phyloP scores from a whole-genome alignment of 805 yeast species.

The Lipomyces kockii region DNA sequence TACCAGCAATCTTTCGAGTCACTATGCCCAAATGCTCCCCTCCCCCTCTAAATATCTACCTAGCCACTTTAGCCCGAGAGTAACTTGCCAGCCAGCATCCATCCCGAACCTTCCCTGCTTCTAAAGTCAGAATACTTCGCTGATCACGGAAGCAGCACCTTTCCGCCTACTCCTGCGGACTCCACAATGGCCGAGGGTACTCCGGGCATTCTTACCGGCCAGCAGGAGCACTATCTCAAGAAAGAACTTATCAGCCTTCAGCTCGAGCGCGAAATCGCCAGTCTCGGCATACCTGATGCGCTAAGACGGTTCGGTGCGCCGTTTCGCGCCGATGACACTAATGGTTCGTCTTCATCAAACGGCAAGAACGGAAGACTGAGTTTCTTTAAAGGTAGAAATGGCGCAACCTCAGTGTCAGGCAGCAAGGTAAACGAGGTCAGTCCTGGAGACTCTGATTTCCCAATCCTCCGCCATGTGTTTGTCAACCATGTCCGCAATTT shows the following conservation, averaged over 20 bases:
- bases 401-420: neutral
- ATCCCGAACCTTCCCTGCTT: neutral
- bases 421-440: constrained; percentile 22
- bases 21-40: neutral
- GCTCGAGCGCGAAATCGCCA: constrained; percentile 64
- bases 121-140: neutral
- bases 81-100: neutral
- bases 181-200: neutral
- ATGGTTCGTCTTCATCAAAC: neutral
- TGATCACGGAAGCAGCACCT: neutral
- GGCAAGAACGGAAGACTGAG: neutral
- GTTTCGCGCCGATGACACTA: constrained; percentile 50
- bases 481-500: constrained; percentile 65
- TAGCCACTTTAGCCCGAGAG: neutral
- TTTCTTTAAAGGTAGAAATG: constrained; percentile 1
- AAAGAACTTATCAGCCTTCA: constrained; percentile 72
- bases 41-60: neutral
- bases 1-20: neutral
- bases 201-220: constrained; percentile 53
- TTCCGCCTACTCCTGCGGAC: neutral
- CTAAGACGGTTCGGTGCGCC: constrained; percentile 79
- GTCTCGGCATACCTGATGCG: constrained; percentile 63
- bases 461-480: constrained; percentile 71
- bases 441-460: constrained; percentile 54
- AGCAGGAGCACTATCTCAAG: constrained; percentile 86